Evolutionary conservation across 768 basidiomycete species (phyloP), one percentile per base, ranked within the genome.

Genomic region (Termitomyces sp.): DNA sequence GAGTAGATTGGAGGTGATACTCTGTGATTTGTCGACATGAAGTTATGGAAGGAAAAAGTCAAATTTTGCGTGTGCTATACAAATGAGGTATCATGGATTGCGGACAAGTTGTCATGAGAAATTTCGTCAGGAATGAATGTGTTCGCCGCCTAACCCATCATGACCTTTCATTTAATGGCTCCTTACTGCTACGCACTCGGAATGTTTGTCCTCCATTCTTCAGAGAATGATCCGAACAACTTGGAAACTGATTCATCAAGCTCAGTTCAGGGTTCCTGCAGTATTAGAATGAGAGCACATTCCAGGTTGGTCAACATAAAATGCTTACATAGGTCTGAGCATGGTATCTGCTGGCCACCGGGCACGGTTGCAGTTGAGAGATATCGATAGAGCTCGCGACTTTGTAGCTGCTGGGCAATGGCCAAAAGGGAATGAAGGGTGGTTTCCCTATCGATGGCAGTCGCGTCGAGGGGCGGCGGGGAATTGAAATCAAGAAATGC

Each of bases 401-500:
- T 57, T 37, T 57, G 47, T 26, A 63, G 40, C 42, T 53, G 58
- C 38, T 50, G 57, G 15, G 53, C 58, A 17, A 63, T 63, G 17
- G 49, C 55, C 12, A 53, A 21, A 5, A 63, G 45, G 35, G 62
- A 60, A 38, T 46, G 53, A 1, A 60, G 10, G 9, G 51, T 45
- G 51, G 41, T 63, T 15, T 63, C 58, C 40, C 26, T 57, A 19
- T 63, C 62, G n/a, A 57, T 57, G 14, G 37, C 45, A 32, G 57
- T 55, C 11, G 54, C n/a, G 37, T 57, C 57, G 17, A 63, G 54
- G 5, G 54, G 53, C 12, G 62, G 59, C 1, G 59, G 62, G 5
- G 55, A 60, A 35, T 60, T 59, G 55, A 60, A 63, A 42, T 63
- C 62, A 6, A 60, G 62, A 41, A 58, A 56, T 0, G 55, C 54